Evolutionary conservation across 331 rosid genomes (phyloP), one percentile per base, ranked within the genome.

Genomic region (Stylosanthes scabra): DNA sequence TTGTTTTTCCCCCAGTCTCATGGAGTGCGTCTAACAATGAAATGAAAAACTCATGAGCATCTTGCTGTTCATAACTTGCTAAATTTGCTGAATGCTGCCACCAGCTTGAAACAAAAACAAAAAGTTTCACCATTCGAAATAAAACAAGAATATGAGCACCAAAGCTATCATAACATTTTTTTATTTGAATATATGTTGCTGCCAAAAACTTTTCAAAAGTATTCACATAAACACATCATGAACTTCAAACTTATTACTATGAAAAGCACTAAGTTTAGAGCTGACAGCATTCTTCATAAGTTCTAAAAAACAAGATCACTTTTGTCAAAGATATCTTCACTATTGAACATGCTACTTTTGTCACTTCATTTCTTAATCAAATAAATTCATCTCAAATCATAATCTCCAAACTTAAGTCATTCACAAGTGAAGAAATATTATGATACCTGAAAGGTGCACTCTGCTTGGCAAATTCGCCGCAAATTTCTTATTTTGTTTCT

Each of bases 1-100:
- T 81, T 72, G 84, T 40, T 81, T 83, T 84, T 69, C 77, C 89
- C 58, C 85, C 96, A 81, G 87, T 89, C 80, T 91, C 96, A 45
- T 94, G 99, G 75, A 91, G 88, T 71, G 94, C 91, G 78, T 94
- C 97, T 72, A 94, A 88, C 78, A 89, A 70, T 34, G 99, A 91
- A 79, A 94, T 94, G 95, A 94, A 94, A 82, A 94, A 94, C 50
- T 94, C 99, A 50, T 94, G 99, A 45, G 99, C 99, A 75, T 94
- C 99, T 81, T 94, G 99, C 85, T 94, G 99, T 76, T 89, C 93
- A 63, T 91, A 94, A 83, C 96, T 88, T 14, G 97, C 97, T 74
- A 88, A 86, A 87, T 91, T 91, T 60, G 88, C 91, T 1, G 97
- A 93, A 72, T 94, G 93, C 77, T 89, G 97, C 97, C 99, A 94